Conservation (phyloP, 345 rosid genomes). For the Salix brachista region DNA sequence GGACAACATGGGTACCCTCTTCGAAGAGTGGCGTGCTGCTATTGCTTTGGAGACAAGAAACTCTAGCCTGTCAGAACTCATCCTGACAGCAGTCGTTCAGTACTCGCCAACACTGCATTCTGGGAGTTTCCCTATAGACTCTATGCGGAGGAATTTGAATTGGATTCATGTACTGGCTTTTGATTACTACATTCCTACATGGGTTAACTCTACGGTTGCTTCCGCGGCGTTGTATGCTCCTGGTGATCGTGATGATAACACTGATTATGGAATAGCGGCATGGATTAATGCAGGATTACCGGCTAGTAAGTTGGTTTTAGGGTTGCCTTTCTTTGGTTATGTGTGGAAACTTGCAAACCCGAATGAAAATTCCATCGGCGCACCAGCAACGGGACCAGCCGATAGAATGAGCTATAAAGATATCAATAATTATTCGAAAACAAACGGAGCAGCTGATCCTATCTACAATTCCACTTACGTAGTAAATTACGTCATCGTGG, state of each 20-base stretch:
- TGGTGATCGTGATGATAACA: not conserved
- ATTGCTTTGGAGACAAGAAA: slow-evolving; percentile 14
- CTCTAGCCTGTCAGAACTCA: not conserved
- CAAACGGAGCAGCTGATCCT: slow-evolving; percentile 24
- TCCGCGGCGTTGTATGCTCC: slow-evolving; percentile 27
- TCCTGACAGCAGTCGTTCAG: slow-evolving; percentile 5
- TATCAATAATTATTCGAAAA: slow-evolving; percentile 18
- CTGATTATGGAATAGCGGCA: slow-evolving; percentile 22
- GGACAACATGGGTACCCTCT: slow-evolving; percentile 7
- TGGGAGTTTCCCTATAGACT: slow-evolving; percentile 13
- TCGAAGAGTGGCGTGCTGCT: slow-evolving; percentile 31
- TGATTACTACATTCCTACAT: slow-evolving; percentile 24
- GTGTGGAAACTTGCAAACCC: slow-evolving; percentile 22
- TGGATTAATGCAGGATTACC: slow-evolving; percentile 30
- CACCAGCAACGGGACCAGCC: slow-evolving; percentile 5
- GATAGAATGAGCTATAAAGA: slow-evolving; percentile 11
- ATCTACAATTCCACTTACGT: slow-evolving; percentile 34
- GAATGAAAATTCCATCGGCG: slow-evolving; percentile 8
- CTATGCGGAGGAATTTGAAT: slow-evolving; percentile 19
- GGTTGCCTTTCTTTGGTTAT: slow-evolving; percentile 34
- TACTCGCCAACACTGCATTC: not conserved
- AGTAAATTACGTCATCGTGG: slow-evolving; percentile 3
- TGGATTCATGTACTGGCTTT: slow-evolving; percentile 27
- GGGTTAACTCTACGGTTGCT: slow-evolving; percentile 13
- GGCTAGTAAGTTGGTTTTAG: slow-evolving; percentile 23